Base-by-base conservation (phyloP, 2,329 filamentous ascomycete genomes). In the Juglanconis juglandina region DNA sequence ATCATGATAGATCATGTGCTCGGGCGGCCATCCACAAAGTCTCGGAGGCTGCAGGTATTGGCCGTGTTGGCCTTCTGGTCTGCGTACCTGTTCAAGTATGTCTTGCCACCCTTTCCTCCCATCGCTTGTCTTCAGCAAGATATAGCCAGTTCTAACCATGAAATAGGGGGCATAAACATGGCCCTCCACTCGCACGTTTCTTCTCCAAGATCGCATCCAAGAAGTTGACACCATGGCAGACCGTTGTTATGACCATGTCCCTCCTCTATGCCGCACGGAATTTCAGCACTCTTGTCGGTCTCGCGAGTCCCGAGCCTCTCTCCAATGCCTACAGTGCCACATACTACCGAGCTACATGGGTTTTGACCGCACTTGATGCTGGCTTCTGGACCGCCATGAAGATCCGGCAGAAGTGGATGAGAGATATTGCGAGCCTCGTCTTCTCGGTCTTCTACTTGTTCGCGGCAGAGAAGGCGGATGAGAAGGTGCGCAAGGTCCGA, bases 351-450 rank as follows among this genome's bases (percentile, higher is more conserved):
- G 95, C 95, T 58, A 99, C 95, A 71, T 99, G 95, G 95, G 86
- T 98, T 14, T 87, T 95, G 56, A 99, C 95, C 0, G 95, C 92
- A 0, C 77, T 99, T 63, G 95, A 99, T 69, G 95, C 95, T 5
- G 95, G 95, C 1, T 99, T 97, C 74, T 99, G 95, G 95, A 96
- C 92, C 0, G 95, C 95, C 39, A 99, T 99, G 95, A 89, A 87
- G 68, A 93, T 99, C 65, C 85, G 85, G 52, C 72, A 72, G 56
- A 92, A 90, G 68, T 93, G 90, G 86, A 67, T 96, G 47, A 83
- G 92, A 44, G 93, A 98, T 71, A 71, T 96, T 13, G 85, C 90
- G 9, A 92, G 91, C 70, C 81, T 98, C 24, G 79, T 91, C 51
- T 98, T 97, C 74, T 91, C 91, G 0, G 71, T 89, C 10, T 99